Base-by-base conservation (phyloP, 2,329 filamentous ascomycete genomes). In the Tolypocladium guangdongense region DNA sequence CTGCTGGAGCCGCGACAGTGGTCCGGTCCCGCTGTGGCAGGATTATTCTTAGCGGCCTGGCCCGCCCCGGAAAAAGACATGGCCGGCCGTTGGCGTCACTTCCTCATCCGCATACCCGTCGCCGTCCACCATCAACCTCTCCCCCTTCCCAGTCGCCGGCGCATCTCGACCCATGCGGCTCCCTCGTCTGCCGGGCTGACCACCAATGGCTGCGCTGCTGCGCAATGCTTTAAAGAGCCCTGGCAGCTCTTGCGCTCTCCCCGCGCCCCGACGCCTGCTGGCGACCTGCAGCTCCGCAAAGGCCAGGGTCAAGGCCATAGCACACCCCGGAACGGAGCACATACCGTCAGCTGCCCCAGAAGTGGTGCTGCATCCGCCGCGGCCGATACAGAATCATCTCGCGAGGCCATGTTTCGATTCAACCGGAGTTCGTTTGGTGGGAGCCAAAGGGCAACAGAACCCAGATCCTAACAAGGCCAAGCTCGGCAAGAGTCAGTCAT, bases 391-490 rank as follows among this genome's bases (percentile, higher is more conserved):
- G 38, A 45, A 18, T 43, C 54, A 16, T 43, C 49, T 24, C 30
- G 30, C 56, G 37, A 56, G 51, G 54, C 55, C 64, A 16, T 66
- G 64, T 54, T 71, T 71, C 53, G 63, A 67, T 56, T 58, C 61
- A 27, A 68, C 68, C 16, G 60, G 59, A n/a, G 55, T 63, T 27
- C 59, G 56, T 18, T 63, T 65, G 63, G 59, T 62, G 50, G 63
- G 60, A 49, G 51, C 56, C 45, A 55, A 58, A 7, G 58, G 62
- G 30, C 64, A 68, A 58, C 68, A 73, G 53, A 69, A 70, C 4
- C 70, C 72, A 22, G 76, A 82, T 58, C 72, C 78, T 53, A 79
- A 83, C 61, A 85, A 82, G 61, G 68, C 81, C 38, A 84, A 85
- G 67, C 75, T 84, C 0, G 81, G 82, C 46, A 80, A 78, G 63